Evolutionary conservation across 2,329 filamentous ascomycete species (phyloP).

Genomic region (Fusarium tjaetaba): DNA sequence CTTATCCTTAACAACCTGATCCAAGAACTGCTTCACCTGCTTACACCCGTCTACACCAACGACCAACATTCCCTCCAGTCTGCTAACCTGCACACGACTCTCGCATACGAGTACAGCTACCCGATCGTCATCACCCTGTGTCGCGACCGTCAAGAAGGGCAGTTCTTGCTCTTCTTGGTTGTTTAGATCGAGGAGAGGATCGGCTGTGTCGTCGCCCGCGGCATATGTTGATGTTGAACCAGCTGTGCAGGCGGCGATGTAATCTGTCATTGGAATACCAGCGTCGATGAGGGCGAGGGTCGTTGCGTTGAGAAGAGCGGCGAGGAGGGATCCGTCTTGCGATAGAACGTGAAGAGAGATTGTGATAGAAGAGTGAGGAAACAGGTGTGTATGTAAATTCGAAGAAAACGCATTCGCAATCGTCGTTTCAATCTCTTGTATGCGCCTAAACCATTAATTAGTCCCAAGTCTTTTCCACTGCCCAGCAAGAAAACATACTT

Average conservation of each 20-base stretch:
- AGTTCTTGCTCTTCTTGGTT: conserved; percentile 85
- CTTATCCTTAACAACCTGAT: conserved; percentile 79
- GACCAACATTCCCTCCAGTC: conserved; percentile 91
- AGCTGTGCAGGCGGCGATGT: conserved; percentile 87
- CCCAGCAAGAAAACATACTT: conserved; percentile 66
- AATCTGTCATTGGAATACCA: conserved; percentile 93
- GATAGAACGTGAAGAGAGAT: conserved; percentile 88
- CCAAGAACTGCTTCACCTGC: conserved; percentile 82
- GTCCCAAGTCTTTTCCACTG: background rate
- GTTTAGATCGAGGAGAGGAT: conserved; percentile 84
- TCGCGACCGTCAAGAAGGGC: conserved; percentile 87
- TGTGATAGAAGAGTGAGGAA: conserved; percentile 85
- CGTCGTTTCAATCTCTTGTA: conserved; percentile 81
- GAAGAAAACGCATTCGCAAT: conserved; percentile 80
- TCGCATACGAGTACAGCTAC: conserved; percentile 87
- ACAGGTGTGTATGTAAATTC: conserved; percentile 85
- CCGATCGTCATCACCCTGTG: conserved; percentile 76
- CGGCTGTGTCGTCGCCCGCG: conserved; percentile 72
- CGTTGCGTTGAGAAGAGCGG: conserved; percentile 88
- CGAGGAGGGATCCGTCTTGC: conserved; percentile 89
- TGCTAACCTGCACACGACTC: conserved; percentile 81
- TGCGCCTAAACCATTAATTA: conserved; percentile 65
- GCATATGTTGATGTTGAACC: conserved; percentile 78
- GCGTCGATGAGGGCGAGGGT: conserved; percentile 94
- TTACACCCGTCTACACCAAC: conserved; percentile 93